Evolutionary conservation across 495 filamentous ascomycete genomes (phyloP).

Genomic region (Xylaria castorea): DNA sequence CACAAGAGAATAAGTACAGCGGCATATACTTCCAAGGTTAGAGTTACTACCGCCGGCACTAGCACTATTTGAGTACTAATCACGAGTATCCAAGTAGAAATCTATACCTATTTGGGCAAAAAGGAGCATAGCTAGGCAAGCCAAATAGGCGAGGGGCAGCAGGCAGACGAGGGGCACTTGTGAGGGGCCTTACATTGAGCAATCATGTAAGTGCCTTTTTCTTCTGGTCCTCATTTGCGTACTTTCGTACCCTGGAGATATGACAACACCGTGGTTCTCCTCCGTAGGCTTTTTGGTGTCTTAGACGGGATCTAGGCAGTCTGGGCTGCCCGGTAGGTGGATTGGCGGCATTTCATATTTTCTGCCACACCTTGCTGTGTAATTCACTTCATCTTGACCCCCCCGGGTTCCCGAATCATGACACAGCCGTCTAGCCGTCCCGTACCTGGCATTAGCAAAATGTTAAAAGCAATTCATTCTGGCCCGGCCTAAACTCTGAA

Average conservation of each 20-base stretch:
- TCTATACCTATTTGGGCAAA: conserved; percentile 2
- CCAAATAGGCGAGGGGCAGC: background rate
- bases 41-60: background rate
- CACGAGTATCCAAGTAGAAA: background rate
- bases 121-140: background rate
- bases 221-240: conserved; percentile 1
- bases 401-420: conserved; percentile 25
- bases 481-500: conserved; percentile 3
- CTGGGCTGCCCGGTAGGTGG: background rate
- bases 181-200: background rate
- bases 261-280: background rate
- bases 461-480: conserved; percentile 19
- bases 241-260: background rate
- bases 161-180: conserved; percentile 6
- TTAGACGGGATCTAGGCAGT: background rate
- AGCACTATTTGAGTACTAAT: conserved; percentile 10
- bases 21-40: background rate
- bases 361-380: conserved; percentile 3
- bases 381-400: conserved; percentile 1
- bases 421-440: conserved; percentile 6
- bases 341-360: background rate
- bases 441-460: conserved; percentile 18
- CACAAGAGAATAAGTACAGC: background rate
- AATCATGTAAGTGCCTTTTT: conserved; percentile 22
- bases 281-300: background rate